These are phyloP conservation scores for Striga asiatica DNA, from an alignment of 257 asterid species.

Conservation along the genomic window DNA sequence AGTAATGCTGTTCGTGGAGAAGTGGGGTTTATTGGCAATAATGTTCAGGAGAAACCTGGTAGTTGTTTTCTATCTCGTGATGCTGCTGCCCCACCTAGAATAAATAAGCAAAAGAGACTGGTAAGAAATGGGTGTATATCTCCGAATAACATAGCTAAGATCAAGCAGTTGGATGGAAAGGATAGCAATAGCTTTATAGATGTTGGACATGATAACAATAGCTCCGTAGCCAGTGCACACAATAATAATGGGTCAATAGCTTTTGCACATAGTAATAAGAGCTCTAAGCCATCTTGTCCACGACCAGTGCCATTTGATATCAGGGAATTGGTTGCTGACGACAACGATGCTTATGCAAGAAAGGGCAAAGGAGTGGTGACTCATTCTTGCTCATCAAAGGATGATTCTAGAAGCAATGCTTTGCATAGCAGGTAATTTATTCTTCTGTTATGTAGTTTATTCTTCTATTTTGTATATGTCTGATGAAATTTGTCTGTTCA, in stretches of 20 bases:
- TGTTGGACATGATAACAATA: conserved; percentile 24
- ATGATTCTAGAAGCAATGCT: conserved; percentile 21
- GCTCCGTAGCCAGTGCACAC: conserved; percentile 21
- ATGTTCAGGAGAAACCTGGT: conserved; percentile 24
- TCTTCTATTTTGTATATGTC: conserved; percentile 5
- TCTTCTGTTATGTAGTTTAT: neutral
- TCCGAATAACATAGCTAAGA: conserved; percentile 64
- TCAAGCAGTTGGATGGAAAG: conserved; percentile 35
- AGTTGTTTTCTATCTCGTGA: conserved; percentile 21
- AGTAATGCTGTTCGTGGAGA: conserved; percentile 21
- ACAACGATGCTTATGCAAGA: conserved; percentile 20
- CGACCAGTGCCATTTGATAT: conserved; percentile 21
- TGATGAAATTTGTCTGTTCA: conserved; percentile 1
- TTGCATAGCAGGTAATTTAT: conserved; percentile 37
- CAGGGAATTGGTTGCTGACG: conserved; percentile 43
- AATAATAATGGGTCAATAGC: too few species aligned
- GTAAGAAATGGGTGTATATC: conserved; percentile 91
- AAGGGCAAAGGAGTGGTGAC: conserved; percentile 65
- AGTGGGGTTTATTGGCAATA: conserved; percentile 10
- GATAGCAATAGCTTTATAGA: conserved; percentile 20
- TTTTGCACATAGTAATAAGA: conserved; percentile 9
- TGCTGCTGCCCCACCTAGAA: conserved; percentile 28
- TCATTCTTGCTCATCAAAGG: conserved; percentile 33
- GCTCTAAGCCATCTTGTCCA: conserved; percentile 20
- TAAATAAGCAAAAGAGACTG: conserved; percentile 52